Percentiles rank a stretch among this genome's conserved stretches.
phyloP scores from a whole-genome alignment of 768 basidiomycete species.

The Xerocomus brunneocitrinus region DNA sequence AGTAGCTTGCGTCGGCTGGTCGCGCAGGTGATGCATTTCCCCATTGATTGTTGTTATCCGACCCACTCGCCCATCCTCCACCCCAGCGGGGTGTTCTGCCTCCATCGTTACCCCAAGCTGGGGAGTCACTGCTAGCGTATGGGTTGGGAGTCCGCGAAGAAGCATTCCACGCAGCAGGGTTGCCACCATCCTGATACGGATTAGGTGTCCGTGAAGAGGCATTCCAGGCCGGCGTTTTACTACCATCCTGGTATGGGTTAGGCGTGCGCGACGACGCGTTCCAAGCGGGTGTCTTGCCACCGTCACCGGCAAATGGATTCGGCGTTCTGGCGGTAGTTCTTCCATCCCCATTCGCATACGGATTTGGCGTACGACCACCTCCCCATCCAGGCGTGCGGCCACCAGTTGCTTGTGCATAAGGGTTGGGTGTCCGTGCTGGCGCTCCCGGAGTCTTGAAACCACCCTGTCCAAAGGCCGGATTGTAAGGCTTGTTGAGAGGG shows the following conservation, averaged over 20 bases:
- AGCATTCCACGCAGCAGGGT: conserved; percentile 16
- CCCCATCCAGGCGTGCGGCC: conserved; percentile 37
- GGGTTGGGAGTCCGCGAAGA: conserved; percentile 51
- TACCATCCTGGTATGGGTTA: conserved; percentile 45
- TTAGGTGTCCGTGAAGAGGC: conserved; percentile 51
- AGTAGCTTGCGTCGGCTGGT: conserved; percentile 30
- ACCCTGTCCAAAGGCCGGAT: conserved; percentile 17
- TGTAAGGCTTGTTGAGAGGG: conserved; percentile 40
- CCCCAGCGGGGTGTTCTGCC: conserved; percentile 52
- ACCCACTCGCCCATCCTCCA: conserved; percentile 20
- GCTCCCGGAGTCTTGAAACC: conserved; percentile 35
- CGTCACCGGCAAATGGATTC: conserved; percentile 56
- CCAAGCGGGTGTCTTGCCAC: conserved; percentile 69
- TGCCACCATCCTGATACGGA: conserved; percentile 35
- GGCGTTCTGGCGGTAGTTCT: conserved; percentile 66
- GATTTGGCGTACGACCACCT: conserved; percentile 59
- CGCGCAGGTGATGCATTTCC: conserved; percentile 31
- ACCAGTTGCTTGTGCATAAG: conserved; percentile 37
- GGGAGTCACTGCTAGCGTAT: conserved; percentile 29
- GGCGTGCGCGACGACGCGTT: conserved; percentile 48
- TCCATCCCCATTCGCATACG: conserved; percentile 54
- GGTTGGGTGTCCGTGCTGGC: conserved; percentile 44
- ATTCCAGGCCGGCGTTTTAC: conserved; percentile 51
- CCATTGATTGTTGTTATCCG: conserved; percentile 21
- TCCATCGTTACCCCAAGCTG: conserved; percentile 32